Conservation (phyloP, 352 stramenopile genomes). For the Pythium aphanidermatum region DNA sequence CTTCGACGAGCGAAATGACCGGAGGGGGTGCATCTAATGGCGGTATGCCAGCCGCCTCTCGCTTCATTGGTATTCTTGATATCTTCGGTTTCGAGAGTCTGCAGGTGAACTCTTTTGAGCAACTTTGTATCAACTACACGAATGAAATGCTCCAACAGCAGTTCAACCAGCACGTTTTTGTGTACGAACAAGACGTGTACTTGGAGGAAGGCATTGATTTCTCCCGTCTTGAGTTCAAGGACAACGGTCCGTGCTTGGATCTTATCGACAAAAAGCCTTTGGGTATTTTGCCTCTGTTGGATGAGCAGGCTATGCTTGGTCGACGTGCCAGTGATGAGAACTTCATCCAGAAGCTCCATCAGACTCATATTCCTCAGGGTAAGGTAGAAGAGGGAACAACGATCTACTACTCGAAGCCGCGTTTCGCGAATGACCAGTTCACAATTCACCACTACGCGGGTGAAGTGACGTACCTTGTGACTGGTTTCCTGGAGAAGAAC, state of each 20-base stretch:
- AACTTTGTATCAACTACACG: constrained; percentile 96
- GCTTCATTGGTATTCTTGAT: constrained; percentile 95
- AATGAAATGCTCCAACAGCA: constrained; percentile 95
- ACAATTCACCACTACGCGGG: constrained; percentile 96
- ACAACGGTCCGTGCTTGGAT: constrained; percentile 92
- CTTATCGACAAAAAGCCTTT: constrained; percentile 91
- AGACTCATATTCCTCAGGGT: constrained; percentile 81
- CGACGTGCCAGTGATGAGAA: constrained; percentile 87
- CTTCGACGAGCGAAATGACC: constrained; percentile 73
- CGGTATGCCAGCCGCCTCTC: constrained; percentile 25
- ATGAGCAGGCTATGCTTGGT: constrained; percentile 95
- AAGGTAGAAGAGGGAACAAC: constrained; percentile 67
- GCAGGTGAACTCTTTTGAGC: constrained; percentile 92
- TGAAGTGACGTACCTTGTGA: constrained; percentile 95
- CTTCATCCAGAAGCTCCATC: constrained; percentile 90
- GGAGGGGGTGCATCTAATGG: constrained; percentile 13
- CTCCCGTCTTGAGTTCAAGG: constrained; percentile 87
- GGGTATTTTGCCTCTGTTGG: constrained; percentile 91
- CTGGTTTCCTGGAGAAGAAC: constrained; percentile 97
- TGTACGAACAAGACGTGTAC: constrained; percentile 97
- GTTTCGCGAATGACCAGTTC: constrained; percentile 91
- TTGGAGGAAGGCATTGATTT: constrained; percentile 95
- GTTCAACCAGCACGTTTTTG: constrained; percentile 96
- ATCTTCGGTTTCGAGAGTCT: constrained; percentile 98
- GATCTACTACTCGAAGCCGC: constrained; percentile 83